Base-by-base conservation (phyloP, 2,329 filamentous ascomycete species). In the Bipolaris zeicola region DNA sequence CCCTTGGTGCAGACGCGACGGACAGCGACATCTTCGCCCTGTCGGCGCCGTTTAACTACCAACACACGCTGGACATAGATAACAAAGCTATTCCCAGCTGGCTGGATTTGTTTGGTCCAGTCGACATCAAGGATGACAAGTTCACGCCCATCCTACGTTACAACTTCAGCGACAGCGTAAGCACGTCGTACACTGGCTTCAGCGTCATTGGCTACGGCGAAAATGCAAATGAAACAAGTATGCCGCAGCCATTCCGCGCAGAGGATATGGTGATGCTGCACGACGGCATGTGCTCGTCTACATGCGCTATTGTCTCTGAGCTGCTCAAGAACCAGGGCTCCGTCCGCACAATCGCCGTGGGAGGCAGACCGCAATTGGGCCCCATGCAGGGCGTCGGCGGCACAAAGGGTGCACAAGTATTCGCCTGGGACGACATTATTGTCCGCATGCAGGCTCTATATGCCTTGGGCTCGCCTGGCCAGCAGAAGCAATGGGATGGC, bases 231-330 rank as follows among this genome's bases (percentile, higher is more conserved):
- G 66, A 73, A 57, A 69, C 65, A 4, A 52, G 49, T 6, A 71
- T 68, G 13, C 67, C 73, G 2, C 72, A 75, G 55, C 72, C 74
- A 1, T 80, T 79, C 58, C 52, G 66, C 28, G 64, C 75, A 1
- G 62, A 76, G 31, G 70, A 79, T 59, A 77, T 80, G 52, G 68
- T 79, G 31, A 72, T 79, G 70, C 61, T 80, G 3, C 70, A 75
- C 60, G 79, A 81, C 50, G 79, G 79, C 53, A 78, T 78, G 72
- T 81, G 79, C 63, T 77, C 77, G 1, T 77, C 73, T 0, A 80
- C 79, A n/a, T 81, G 79, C 66, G 76, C 78, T 38, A 77, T 81
- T 56, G 79, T 77, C 57, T 67, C 71, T n/a, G 79, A 81, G 56
- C 66, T 81, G 3, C 77, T 81, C 66, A 76, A 77, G 18, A 77